Percentiles rank a stretch among this genome's conserved stretches.
These are phyloP conservation scores for Fraxinus sp. DNA, from an alignment of 305 asterid genomes.

Conservation along the genomic window DNA sequence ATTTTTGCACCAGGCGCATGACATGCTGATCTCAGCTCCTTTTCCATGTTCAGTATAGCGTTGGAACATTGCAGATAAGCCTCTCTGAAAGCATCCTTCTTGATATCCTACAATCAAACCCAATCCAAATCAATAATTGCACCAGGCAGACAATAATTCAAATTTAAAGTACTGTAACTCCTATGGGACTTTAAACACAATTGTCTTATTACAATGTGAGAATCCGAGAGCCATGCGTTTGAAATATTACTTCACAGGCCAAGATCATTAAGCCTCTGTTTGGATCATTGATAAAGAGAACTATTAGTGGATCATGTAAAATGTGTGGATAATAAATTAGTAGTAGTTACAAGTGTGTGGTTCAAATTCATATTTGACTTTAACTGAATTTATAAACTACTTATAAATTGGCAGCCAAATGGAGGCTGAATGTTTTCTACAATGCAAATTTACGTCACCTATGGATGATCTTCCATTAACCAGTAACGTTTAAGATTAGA, in stretches of 20 bases:
- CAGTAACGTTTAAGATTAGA: neutral
- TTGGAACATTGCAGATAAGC: slow-evolving; percentile 74
- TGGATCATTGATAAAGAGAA: neutral
- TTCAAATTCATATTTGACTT: neutral
- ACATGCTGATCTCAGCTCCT: slow-evolving; percentile 80
- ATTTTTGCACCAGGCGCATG: slow-evolving; percentile 76
- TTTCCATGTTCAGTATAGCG: slow-evolving; percentile 79
- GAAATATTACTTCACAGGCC: slow-evolving; percentile 2
- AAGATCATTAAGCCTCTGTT: neutral
- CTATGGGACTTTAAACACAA: neutral
- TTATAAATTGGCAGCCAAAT: neutral
- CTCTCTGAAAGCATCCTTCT: slow-evolving; percentile 87
- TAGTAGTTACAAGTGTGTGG: neutral
- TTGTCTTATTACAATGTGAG: neutral
- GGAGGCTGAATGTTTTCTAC: neutral
- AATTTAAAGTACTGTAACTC: neutral
- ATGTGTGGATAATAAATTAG: neutral
- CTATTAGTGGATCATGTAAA: neutral
- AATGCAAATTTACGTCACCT: neutral
- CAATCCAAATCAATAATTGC: slow-evolving; percentile 25
- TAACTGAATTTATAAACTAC: too few species aligned
- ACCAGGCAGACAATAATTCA: neutral
- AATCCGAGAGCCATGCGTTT: neutral
- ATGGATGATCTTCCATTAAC: neutral
- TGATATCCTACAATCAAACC: slow-evolving; percentile 64